Conservation (phyloP, 148 eudicot genomes). For the Chenopodium formosanum region DNA sequence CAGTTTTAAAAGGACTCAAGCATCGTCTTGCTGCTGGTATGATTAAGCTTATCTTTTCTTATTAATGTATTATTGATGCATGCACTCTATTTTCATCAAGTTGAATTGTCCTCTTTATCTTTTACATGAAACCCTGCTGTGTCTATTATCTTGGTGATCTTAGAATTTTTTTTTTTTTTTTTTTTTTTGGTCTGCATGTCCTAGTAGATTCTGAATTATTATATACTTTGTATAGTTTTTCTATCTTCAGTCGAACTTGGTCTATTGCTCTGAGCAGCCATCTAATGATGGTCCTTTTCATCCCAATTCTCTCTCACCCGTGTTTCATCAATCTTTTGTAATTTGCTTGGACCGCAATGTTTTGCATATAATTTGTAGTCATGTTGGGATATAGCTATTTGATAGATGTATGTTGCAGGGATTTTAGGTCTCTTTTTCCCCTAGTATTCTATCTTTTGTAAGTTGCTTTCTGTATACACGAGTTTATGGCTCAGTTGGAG, state of each 20-base stretch:
- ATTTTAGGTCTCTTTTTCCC: background rate
- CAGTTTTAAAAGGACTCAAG: constrained; percentile 93
- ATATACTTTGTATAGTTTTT: background rate
- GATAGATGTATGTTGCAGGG: background rate
- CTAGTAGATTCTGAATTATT: background rate
- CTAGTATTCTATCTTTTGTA: background rate
- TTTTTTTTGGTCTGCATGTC: background rate
- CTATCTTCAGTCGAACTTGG: background rate
- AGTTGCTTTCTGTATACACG: background rate
- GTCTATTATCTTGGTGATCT: background rate
- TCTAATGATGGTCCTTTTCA: background rate
- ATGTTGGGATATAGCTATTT: background rate
- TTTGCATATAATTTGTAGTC: background rate
- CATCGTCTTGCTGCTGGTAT: constrained; percentile 97
- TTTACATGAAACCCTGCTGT: background rate
- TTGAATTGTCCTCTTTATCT: background rate
- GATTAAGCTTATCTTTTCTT: constrained; percentile 6
- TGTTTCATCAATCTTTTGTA: background rate
- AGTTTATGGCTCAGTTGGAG: background rate
- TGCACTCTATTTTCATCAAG: background rate
- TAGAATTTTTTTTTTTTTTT: background rate
- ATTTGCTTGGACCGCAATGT: background rate
- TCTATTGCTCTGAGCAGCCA: background rate
- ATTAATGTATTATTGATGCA: background rate
- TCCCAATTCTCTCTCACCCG: background rate